Percentiles rank a stretch among this genome's conserved stretches.
phyloP scores from a whole-genome alignment of 306 rosid genomes.

The Mimosa bimucronata region DNA sequence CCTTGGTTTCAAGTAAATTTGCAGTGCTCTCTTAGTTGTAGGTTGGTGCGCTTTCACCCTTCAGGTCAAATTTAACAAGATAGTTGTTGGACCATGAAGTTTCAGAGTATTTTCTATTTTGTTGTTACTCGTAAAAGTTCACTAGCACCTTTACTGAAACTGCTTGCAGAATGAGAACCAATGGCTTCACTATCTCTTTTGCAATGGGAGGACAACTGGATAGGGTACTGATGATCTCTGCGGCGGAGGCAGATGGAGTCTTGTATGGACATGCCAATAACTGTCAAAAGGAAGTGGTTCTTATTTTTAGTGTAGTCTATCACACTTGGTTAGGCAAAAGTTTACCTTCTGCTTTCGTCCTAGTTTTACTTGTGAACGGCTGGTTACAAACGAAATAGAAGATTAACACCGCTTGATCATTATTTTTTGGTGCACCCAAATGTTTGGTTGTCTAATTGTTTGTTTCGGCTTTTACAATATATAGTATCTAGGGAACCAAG shows the following conservation, averaged over 20 bases:
- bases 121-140: background rate
- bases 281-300: background rate
- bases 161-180: constrained; percentile 42
- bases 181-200: constrained; percentile 26
- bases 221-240: background rate
- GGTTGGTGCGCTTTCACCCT: background rate
- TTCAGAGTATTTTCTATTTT: background rate
- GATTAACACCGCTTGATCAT: background rate
- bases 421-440: background rate
- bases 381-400: background rate
- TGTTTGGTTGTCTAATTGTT: background rate
- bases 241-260: background rate
- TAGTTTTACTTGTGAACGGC: background rate
- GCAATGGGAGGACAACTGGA: constrained; percentile 20
- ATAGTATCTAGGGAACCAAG: background rate
- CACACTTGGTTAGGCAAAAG: background rate
- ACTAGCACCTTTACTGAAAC: background rate
- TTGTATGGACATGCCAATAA: background rate
- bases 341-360: background rate
- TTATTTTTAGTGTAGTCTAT: background rate
- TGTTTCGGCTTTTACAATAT: background rate
- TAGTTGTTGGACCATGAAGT: background rate
- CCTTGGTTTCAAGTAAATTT: background rate
- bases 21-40: background rate
- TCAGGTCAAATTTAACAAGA: background rate